Base-by-base conservation (phyloP, 768 basidiomycete genomes). In the Lentinula guzmanii region DNA sequence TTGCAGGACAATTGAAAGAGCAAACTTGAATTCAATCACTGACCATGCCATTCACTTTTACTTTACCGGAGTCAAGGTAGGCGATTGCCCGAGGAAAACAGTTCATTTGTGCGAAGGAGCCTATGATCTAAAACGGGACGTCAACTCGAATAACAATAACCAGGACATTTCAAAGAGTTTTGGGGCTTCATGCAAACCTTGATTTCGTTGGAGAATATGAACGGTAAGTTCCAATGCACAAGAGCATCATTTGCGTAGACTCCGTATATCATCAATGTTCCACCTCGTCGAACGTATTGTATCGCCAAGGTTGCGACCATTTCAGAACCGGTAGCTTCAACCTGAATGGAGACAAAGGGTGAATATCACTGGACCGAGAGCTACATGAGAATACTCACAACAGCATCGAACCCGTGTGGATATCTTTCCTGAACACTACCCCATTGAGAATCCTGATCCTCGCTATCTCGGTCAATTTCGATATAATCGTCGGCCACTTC, bases 51-150 rank as follows among this genome's bases (percentile, higher is more conserved):
- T 80, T 87, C 18, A 89, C 83, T 60, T 79, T 88, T 67, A 95
- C 79, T 75, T 93, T 94, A 5, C 91, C 91, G 64, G 85, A 84
- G 67, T 95, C 93, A 28, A 96, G 84, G 71, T 95, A 95, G 10
- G 86, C 90, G 37, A 96, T 85, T 1, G 93, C 92, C 6, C 93
- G 86, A 48, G 93, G 91, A 86, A 96, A 95, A 73, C 93, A 94
- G 75, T 79, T 86, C 1, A 87, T 87, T 66, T 95, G 93, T 9
- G 93, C 89, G 77, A 94, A 95, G 0, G 93, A 87, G 5, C 86
- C 86, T 61, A 87, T 84, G 65, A 87, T 86, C 83, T 85, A 42
- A 62, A 52, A 11, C 0, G 64, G 37, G 10, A 37, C 9, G 28
- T 28, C 2, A 24, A 2, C 24, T 2, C 24, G 24, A 24, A 24